Evolutionary conservation across 805 yeast genomes (phyloP).

Genomic region (Schwanniomyces occidentalis): DNA sequence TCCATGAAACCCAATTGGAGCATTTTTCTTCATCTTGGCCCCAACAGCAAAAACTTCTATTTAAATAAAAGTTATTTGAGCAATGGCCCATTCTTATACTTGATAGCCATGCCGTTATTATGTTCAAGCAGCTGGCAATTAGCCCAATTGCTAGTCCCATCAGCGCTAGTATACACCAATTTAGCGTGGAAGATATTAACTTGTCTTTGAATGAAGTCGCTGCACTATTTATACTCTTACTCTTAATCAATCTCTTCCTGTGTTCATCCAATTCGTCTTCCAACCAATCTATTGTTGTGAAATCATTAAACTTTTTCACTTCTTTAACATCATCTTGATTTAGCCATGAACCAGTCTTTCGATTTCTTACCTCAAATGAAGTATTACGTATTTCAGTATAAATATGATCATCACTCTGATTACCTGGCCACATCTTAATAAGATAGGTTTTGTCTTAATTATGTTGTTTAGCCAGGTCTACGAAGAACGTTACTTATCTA

Average conservation of each 20-base stretch:
- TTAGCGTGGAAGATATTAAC: slow-evolving; percentile 43
- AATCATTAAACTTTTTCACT: slow-evolving; percentile 56
- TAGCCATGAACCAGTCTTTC: slow-evolving; percentile 38
- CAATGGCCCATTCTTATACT: slow-evolving; percentile 81
- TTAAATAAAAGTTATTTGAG: slow-evolving; percentile 63
- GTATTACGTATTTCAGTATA: no score
- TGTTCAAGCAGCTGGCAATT: slow-evolving; percentile 79
- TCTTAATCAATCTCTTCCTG: slow-evolving; percentile 24
- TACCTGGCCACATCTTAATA: not conserved
- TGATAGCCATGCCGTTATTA: slow-evolving; percentile 85
- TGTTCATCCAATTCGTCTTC: slow-evolving; percentile 59
- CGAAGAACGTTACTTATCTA: no score
- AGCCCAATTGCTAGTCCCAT: slow-evolving; percentile 80
- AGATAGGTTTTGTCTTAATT: not conserved
- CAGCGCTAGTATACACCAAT: slow-evolving; percentile 72
- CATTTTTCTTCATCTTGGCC: slow-evolving; percentile 55
- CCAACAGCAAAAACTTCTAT: slow-evolving; percentile 80
- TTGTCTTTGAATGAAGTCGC: slow-evolving; percentile 22
- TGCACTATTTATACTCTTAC: slow-evolving; percentile 9
- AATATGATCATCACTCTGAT: no score
- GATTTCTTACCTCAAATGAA: slow-evolving; percentile 21
- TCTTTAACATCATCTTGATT: slow-evolving; percentile 36
- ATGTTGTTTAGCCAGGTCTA: not conserved
- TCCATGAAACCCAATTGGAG: slow-evolving; percentile 70
- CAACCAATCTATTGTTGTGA: slow-evolving; percentile 70